A percentile compares a stretch with the other conserved stretches of the same genome.
These are phyloP conservation scores for Brassica nigra DNA, from an alignment of 345 rosid species.

Conservation along the genomic window DNA sequence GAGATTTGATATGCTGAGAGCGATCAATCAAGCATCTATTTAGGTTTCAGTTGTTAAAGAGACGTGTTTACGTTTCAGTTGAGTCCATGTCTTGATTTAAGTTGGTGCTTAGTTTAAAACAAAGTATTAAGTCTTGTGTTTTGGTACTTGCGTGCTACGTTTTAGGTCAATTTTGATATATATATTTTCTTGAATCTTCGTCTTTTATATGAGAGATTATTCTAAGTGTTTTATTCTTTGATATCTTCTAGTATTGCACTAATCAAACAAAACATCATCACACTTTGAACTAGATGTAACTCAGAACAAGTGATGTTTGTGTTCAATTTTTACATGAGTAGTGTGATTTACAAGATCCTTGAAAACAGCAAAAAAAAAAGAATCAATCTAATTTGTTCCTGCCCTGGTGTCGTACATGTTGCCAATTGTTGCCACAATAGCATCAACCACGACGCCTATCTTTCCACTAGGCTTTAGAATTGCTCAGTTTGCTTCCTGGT, in stretches of 20 bases:
- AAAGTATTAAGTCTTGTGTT: background rate
- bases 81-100: background rate
- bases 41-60: background rate
- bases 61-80: background rate
- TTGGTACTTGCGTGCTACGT: background rate
- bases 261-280: slow-evolving; percentile 1
- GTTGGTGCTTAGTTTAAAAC: background rate
- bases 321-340: no score
- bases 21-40: background rate
- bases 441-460: no score
- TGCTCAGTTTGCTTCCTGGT: no score
- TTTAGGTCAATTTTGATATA: background rate
- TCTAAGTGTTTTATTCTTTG: background rate
- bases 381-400: no score
- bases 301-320: background rate
- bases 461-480: no score
- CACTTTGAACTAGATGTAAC: background rate
- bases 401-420: no score
- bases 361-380: no score
- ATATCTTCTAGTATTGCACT: background rate
- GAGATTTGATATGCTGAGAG: slow-evolving; percentile 15
- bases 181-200: background rate
- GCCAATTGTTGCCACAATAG: no score
- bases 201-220: background rate
- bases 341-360: no score